Evolutionary conservation across 176 grass and related monocot species (phyloP), one percentile per base, ranked within the genome.

Genomic region (Dendrocalamus sinicus): DNA sequence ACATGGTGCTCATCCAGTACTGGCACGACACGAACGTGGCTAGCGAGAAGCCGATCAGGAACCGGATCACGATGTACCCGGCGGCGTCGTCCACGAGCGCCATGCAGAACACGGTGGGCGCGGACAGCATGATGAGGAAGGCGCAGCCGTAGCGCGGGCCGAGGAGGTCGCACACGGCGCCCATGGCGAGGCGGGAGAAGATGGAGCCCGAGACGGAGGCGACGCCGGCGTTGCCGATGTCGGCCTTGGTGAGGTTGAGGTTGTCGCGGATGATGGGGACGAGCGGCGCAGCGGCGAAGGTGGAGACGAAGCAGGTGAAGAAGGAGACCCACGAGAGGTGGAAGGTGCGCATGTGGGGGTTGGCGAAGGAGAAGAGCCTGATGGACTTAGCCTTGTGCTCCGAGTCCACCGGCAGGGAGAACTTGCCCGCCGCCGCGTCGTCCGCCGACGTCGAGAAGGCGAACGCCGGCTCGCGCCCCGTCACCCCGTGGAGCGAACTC

Each of bases 1-100:
- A 97, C 95, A 98, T 98, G 24, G 95, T 98, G 85, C 93, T 95
- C 91, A 91, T 98, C 89, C 93, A 98, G 40, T 95, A 98, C 68
- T 98, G 95, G 68, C 93, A 98, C 0, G 95, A 90, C 12, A 98
- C 95, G 68, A 95, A 98, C 0, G 95, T 95, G 0, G 95, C 95
- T 0, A 98, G 89, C 0, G 95, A 98, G 79, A 98, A 95, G 20
- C 91, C 95, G 20, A 98, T 98, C 4, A 98, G 58, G 81, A 98
- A 98, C 9, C 95, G 81, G 6, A 95, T 61, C 0, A 19, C 26
- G 79, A 98, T 95, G 76, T 90, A 98, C 0, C 93, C 89, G 0
- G 63, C 73, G 3, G 95, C 85, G 26, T 1, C n/a, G 0, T 94
- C 75, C 5, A 95, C 70, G 12, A 98, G 39, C 0, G 95, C 7